Base-by-base conservation (phyloP, 257 asterid species). In the Solanum gracilifrons region DNA sequence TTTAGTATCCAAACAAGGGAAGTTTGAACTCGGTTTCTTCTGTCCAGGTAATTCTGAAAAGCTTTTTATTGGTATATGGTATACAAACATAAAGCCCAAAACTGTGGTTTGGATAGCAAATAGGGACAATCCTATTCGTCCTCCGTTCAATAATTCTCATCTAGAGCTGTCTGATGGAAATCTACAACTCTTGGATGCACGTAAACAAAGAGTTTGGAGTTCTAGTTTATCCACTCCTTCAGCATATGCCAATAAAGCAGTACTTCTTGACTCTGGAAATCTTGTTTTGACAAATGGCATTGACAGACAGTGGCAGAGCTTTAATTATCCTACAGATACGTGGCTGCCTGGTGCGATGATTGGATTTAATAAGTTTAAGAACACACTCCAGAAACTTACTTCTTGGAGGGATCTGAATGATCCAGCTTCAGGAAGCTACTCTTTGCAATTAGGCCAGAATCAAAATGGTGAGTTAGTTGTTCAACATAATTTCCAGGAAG, bases 51-150 rank as follows among this genome's bases (percentile, higher is more conserved):
- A 88, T 35, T 79, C 82, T 4, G 85, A 72, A 46, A 86, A 85
- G 71, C 84, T 20, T 11, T 93, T 91, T 58, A 33, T 90, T 36
- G 94, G 92, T 27, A 90, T 93, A 35, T 91, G 93, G 95, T 93
- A 90, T 87, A 87, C 87, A 35, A 89, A 87, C 32, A 82, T 91
- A 51, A 79, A 89, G 1, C 41, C 11, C 0, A 87, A 33, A 88
- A 90, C 94, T 2, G 92, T 90, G 36, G 93, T 90, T 66, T 92
- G 94, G 94, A 91, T 92, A 21, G 93, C 92, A 55, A 92, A 92
- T 85, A 88, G 93, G 85, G 72, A 87, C 77, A 79, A 25, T 43
- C 92, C 93, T 46, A 68, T 90, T 33, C 64, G 15, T 5, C 84
- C 64, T 15, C 84, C 84, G 4, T 39, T 77, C 39, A 79, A 43